A percentile compares a stretch with the other conserved stretches of the same genome.
Evolutionary conservation across 495 filamentous ascomycete species (phyloP).

Genomic region (Staphylotrichum longicolle): DNA sequence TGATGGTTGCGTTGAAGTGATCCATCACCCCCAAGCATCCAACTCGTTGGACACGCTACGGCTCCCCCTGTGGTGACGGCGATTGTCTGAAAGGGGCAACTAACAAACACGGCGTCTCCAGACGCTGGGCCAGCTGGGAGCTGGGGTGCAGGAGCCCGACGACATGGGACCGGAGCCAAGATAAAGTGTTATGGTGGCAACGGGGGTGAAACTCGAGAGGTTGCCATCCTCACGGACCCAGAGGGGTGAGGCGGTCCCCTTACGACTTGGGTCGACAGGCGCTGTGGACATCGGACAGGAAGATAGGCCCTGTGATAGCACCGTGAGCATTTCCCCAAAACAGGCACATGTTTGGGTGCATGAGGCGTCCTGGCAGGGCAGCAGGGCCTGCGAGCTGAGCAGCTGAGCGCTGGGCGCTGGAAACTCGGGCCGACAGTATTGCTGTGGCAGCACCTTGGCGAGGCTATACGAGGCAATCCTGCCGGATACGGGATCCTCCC

Average conservation of each 20-base stretch:
- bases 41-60: not conserved
- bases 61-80: not conserved
- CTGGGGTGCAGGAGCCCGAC: not conserved
- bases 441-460: not conserved
- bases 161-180: not conserved
- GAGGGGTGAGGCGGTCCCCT: not conserved
- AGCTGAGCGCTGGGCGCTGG: not conserved
- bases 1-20: constrained; percentile 35
- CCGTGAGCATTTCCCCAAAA: not conserved
- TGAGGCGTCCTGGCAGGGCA: not conserved
- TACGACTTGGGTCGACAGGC: not conserved
- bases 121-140: not conserved
- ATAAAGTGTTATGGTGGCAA: constrained; percentile 6
- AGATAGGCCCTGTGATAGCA: not conserved
- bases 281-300: not conserved
- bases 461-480: constrained; percentile 19
- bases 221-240: not conserved
- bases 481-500: constrained; percentile 10
- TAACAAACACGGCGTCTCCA: not conserved
- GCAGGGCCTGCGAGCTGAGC: not conserved
- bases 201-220: not conserved
- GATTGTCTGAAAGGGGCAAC: constrained; percentile 4
- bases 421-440: not conserved
- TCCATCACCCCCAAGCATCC: constrained; percentile 23
- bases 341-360: not conserved